Conservation (phyloP, 2,329 filamentous ascomycete species). For the Cordyceps farinosa region DNA sequence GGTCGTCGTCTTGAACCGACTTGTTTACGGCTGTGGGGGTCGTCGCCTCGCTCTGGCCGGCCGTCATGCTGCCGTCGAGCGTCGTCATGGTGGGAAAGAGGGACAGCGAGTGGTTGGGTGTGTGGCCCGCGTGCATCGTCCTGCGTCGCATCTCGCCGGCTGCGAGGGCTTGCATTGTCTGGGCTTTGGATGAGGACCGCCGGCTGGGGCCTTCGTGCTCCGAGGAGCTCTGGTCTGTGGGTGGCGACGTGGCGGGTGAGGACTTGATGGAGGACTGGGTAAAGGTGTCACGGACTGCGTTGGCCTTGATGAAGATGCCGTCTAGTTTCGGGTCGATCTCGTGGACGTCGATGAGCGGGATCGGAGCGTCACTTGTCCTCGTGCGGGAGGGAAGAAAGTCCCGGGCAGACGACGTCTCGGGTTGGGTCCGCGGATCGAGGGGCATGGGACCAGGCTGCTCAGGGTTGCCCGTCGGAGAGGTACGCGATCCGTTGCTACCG, state of each 20-base stretch:
- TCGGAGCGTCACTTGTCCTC: constrained; percentile 30
- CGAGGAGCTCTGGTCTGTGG: constrained; percentile 21
- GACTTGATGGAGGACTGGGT: constrained; percentile 33
- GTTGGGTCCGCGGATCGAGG: constrained; percentile 45
- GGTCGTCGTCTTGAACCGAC: not conserved
- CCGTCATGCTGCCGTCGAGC: constrained; percentile 32
- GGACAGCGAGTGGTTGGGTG: constrained; percentile 58
- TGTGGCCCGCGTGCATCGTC: constrained; percentile 61
- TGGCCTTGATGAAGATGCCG: constrained; percentile 54
- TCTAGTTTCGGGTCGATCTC: constrained; percentile 58
- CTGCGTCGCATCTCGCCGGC: constrained; percentile 49
- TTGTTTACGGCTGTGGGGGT: constrained; percentile 27
- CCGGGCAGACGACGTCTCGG: constrained; percentile 31
- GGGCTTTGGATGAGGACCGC: constrained; percentile 35
- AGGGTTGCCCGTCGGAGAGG: constrained; percentile 34
- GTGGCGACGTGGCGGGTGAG: constrained; percentile 29
- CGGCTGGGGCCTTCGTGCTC: constrained; percentile 20
- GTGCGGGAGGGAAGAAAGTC: constrained; percentile 36
- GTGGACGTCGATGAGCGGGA: constrained; percentile 54
- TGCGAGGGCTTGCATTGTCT: constrained; percentile 44
- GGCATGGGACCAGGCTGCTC: constrained; percentile 37
- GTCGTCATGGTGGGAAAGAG: constrained; percentile 44
- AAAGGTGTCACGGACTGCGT: constrained; percentile 52
- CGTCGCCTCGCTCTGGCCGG: constrained; percentile 28
- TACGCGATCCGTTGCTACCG: constrained; percentile 29